Evolutionary conservation across 2,329 filamentous ascomycete genomes (phyloP).

Genomic region (Sphaerulina vaccinii): DNA sequence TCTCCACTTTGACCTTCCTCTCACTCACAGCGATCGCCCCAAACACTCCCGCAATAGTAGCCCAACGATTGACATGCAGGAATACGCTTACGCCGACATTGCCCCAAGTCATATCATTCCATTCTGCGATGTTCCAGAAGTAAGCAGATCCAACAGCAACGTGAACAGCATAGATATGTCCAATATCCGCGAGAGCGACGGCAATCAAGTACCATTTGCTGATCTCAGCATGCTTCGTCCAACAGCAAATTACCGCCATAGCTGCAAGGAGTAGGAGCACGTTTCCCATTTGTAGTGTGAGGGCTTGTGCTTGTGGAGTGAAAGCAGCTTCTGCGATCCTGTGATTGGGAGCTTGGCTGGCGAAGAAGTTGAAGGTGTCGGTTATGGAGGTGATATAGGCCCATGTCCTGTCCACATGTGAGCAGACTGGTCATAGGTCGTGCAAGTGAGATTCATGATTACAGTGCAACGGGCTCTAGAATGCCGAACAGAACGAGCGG

Average conservation of each 20-base stretch:
- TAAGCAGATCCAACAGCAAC: constrained; percentile 14
- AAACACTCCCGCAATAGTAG: constrained; percentile 18
- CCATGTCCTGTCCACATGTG: constrained; percentile 12
- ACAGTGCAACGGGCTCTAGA: constrained; percentile 22
- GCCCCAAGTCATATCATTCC: constrained; percentile 25
- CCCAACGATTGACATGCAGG: constrained; percentile 20
- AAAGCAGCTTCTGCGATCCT: background rate
- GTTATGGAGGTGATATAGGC: constrained; percentile 16
- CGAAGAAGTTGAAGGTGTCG: constrained; percentile 19
- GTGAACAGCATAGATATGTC: constrained; percentile 24
- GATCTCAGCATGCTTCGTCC: constrained; percentile 16
- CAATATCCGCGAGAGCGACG: constrained; percentile 22
- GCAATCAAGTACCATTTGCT: constrained; percentile 17
- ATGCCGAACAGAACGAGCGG: constrained; percentile 23
- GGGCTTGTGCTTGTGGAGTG: constrained; percentile 19
- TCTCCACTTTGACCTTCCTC: background rate
- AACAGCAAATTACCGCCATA: constrained; percentile 25
- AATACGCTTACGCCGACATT: constrained; percentile 20
- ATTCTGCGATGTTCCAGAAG: constrained; percentile 16
- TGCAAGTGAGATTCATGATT: background rate
- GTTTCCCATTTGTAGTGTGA: constrained; percentile 20
- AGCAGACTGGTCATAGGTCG: background rate
- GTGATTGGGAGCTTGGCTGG: constrained; percentile 16
- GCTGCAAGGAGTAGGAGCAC: constrained; percentile 21
- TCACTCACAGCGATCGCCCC: constrained; percentile 6